Base-by-base conservation (phyloP, 2,329 filamentous ascomycete genomes). In the Talaromyces piceae region DNA sequence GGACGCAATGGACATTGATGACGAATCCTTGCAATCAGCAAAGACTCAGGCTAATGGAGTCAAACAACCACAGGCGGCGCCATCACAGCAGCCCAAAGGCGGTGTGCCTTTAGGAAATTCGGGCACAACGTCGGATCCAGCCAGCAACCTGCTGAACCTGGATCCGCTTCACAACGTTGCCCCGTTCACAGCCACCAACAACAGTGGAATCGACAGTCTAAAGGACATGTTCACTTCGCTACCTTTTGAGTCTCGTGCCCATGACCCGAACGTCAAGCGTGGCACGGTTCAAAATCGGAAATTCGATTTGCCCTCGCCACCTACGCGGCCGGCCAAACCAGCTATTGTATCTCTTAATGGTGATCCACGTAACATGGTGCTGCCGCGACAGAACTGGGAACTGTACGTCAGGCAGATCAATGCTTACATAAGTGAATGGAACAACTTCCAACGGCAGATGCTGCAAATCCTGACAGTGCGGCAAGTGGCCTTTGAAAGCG, bases 201-300 rank as follows among this genome's bases (percentile, higher is more conserved):
- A 65, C 45, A 63, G 62, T 16, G 79, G 80, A 7, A 71, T 83
- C 16, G 68, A 74, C 22, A 75, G 77, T 49, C 61, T 84, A 20
- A 70, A 73, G 25, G 77, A 80, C 50, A 67, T 85, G 33, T 70
- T 68, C 37, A 69, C 72, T 7, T 76, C 71, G 1, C 69, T 85
- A 2, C 82, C 82, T 3, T 84, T 84, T 60, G 65, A 77, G 52
- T 84, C 81, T 2, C 71, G 76, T 37, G 61, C 81, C 4, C 68
- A 69, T 25, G 59, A 65, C 4, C 65, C 74, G 25, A 72, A 71
- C 5, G 70, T 67, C 5, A 71, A 72, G 56, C 51, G 68, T 60
- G 55, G 64, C 57, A 49, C 46, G 31, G 47, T 70, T 63, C 63
- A 58, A 25, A 54, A 68, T 54, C 61, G 68, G 57, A 55, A 64